phyloP scores from a whole-genome alignment of 2,329 filamentous ascomycete genomes.

The Dactylellina haptotyla region DNA sequence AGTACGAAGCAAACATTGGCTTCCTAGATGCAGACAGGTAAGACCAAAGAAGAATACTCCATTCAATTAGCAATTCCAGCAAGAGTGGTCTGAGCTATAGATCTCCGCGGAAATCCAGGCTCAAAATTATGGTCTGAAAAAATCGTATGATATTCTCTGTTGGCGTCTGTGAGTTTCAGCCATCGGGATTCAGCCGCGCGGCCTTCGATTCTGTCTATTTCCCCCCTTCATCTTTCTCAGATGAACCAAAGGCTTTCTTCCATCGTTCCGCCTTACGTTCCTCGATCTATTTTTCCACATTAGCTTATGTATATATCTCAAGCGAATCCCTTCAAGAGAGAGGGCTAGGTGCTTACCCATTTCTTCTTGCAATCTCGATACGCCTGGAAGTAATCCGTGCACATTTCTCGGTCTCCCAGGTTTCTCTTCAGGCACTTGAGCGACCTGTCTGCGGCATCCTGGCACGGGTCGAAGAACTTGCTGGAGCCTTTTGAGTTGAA shows the following conservation, averaged over 20 bases:
- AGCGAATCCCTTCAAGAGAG: not conserved
- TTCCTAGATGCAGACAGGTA: too few species aligned
- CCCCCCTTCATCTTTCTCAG: not conserved
- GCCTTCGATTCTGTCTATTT: too few species aligned
- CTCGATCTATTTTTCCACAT: conserved; percentile 18
- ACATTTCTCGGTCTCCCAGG: conserved; percentile 86
- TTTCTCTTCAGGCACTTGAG: conserved; percentile 90
- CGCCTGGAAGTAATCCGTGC: conserved; percentile 94
- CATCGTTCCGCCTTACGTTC: conserved; percentile 46
- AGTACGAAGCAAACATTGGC: too few species aligned
- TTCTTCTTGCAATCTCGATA: conserved; percentile 94
- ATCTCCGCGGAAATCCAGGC: too few species aligned
- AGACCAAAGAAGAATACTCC: too few species aligned
- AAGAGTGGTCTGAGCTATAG: too few species aligned
- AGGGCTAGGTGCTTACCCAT: conserved; percentile 73
- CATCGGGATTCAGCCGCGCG: too few species aligned
- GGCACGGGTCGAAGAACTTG: conserved; percentile 94
- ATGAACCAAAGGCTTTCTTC: conserved; percentile 42
- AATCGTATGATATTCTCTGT: not conserved
- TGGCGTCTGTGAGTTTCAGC: not conserved
- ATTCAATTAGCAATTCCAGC: too few species aligned
- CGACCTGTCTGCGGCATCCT: conserved; percentile 86
- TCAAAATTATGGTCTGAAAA: too few species aligned
- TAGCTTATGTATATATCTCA: not conserved
- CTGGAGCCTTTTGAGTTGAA: conserved; percentile 86